phyloP scores from a whole-genome alignment of 2,329 filamentous ascomycete genomes.

The Neocatenulostroma microsporum region DNA sequence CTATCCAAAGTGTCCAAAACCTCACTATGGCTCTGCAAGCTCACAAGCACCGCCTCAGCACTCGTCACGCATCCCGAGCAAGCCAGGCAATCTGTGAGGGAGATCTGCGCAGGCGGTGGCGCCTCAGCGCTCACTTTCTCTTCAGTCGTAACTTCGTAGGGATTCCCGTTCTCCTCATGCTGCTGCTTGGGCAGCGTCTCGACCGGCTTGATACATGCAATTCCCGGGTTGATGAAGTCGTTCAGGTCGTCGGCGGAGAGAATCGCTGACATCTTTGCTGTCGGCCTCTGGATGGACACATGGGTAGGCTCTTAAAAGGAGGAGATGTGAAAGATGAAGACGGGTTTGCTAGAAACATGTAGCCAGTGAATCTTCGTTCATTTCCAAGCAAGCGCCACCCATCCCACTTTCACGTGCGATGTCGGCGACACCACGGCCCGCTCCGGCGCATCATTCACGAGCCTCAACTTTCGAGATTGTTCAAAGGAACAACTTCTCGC shows the following conservation, averaged over 20 bases:
- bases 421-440: neutral
- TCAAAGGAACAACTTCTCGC: neutral
- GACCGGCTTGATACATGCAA: slow-evolving; percentile 96
- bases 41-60: slow-evolving; percentile 93
- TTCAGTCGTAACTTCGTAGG: slow-evolving; percentile 88
- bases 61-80: slow-evolving; percentile 97
- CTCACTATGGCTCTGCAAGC: slow-evolving; percentile 86
- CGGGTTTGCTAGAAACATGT: neutral
- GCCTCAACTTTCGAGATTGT: neutral
- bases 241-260: slow-evolving; percentile 94
- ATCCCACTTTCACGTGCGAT: slow-evolving; percentile 8
- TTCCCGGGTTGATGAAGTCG: slow-evolving; percentile 96
- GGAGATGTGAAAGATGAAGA: neutral
- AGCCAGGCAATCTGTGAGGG: slow-evolving; percentile 91
- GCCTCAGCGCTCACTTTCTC: slow-evolving; percentile 54
- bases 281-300: slow-evolving; percentile 25
- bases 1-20: slow-evolving; percentile 75
- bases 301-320: slow-evolving; percentile 8
- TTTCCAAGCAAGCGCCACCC: slow-evolving; percentile 10
- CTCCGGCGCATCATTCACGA: neutral
- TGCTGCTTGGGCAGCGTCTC: slow-evolving; percentile 71
- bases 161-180: slow-evolving; percentile 34
- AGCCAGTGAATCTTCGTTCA: slow-evolving; percentile 1
- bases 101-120: slow-evolving; percentile 76
- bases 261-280: slow-evolving; percentile 77